Base-by-base conservation (phyloP, 2,329 filamentous ascomycete species). In the Aureobasidium zeae region DNA sequence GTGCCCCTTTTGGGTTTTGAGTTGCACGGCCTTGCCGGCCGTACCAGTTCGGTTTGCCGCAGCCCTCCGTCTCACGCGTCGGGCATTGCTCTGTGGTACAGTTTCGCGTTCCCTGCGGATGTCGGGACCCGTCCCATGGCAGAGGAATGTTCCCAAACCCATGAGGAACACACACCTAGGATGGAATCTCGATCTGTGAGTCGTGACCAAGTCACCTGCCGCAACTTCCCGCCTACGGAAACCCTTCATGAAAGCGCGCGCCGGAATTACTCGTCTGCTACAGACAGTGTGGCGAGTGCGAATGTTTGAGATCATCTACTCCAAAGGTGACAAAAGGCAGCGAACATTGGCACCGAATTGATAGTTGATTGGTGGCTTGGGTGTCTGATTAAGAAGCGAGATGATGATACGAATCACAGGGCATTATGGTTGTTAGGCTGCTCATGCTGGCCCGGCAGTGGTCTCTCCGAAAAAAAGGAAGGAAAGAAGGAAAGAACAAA, bases 351-450 rank as follows among this genome's bases (percentile, higher is more conserved):
- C 9, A 24, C 28, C 17, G n/a, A n/a, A 31, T 31, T 26, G 19
- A n/a, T n/a, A 31, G 5, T 31, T 12, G 7, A 22, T 25, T 41
- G 20, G 28, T 25, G 26, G 28, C 28, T 19, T 24, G 39, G 20
- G 28, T n/a, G n/a, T 43, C 17, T 12, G n/a, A 39, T 12, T 25
- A 32, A 32, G 16, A 34, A 43, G 39, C 30, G 30, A 43, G 11
- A 43, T 43, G 39, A 43, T 43, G 30, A 26, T 29, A 33, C 26
- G 15, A 24, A 34, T 13, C n/a, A n/a, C n/a, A n/a, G n/a, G 8
- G 30, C 37, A 10, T 7, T 22, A 43, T 17, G 39, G 34, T 8
- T 34, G 16, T 30, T 8, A 43, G 34, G 33, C 39, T 41, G 20
- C 31, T 17, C 7, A 21, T 16, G 21, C 20, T 13, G 9, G 31